A percentile compares a stretch with the other conserved stretches of the same genome.
phyloP scores from a whole-genome alignment of 768 basidiomycete genomes.

The Serpula lacrymans region DNA sequence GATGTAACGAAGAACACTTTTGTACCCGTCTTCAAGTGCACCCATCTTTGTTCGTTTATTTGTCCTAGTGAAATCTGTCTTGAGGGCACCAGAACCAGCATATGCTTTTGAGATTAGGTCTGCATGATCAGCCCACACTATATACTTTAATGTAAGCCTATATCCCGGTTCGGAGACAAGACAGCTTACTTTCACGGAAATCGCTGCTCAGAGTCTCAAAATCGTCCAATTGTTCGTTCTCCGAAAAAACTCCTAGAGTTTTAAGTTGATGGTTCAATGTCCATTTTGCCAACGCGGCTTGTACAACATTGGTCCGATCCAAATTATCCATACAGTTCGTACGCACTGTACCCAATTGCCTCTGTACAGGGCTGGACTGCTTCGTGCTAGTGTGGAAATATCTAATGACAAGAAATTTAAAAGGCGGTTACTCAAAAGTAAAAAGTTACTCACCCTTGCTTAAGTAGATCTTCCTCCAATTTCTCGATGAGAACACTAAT shows the following conservation, averaged over 20 bases:
- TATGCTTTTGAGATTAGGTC: slow-evolving; percentile 89
- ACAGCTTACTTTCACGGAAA: slow-evolving; percentile 79
- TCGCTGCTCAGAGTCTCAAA: slow-evolving; percentile 75
- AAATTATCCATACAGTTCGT: slow-evolving; percentile 99
- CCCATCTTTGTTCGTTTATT: slow-evolving; percentile 85
- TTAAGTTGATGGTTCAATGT: slow-evolving; percentile 76
- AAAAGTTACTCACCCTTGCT: slow-evolving; percentile 54
- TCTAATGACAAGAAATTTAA: slow-evolving; percentile 32
- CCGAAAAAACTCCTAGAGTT: slow-evolving; percentile 65
- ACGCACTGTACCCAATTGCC: slow-evolving; percentile 77
- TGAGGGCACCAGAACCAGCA: slow-evolving; percentile 92
- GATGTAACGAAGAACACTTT: slow-evolving; percentile 80
- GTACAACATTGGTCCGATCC: slow-evolving; percentile 96
- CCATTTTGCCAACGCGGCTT: slow-evolving; percentile 87
- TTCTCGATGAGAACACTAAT: slow-evolving; percentile 79
- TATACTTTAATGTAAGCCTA: slow-evolving; percentile 9
- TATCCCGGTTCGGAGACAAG: no score
- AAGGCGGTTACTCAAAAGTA: not conserved
- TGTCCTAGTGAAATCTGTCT: slow-evolving; percentile 95
- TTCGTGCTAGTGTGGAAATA: slow-evolving; percentile 72
- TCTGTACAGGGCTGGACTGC: slow-evolving; percentile 42
- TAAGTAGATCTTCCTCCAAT: slow-evolving; percentile 64
- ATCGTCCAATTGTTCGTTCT: slow-evolving; percentile 74
- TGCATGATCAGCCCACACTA: slow-evolving; percentile 98
- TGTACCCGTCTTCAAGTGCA: slow-evolving; percentile 78